Evolutionary conservation across 164 flowering plant genomes (phyloP), one percentile per base, ranked within the genome.

Genomic region (Magnolia officinalis): DNA sequence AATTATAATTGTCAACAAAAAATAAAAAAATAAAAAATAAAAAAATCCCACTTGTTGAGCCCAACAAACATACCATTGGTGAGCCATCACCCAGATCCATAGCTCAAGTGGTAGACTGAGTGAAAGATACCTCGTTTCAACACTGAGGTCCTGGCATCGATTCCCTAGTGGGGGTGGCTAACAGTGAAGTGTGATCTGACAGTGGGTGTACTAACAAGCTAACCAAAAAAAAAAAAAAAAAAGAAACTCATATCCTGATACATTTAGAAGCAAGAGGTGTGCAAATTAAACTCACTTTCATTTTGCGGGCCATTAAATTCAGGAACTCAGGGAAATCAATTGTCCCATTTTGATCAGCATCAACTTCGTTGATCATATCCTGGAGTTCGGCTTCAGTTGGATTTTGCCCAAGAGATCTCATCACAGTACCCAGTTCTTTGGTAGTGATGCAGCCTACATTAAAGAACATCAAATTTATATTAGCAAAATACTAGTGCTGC

Each of bases 321-420:
- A 78, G 65, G 51, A 78, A 78, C 55, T 78, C 80, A 0, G 80
- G 80, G 20, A 78, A 78, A 67, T 78, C 80, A 20, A 78, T 78
- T 37, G 80, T 78, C 18, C 80, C 80, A 67, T 78, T 78, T 23
- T 73, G 76, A 73, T 78, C 80, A n/a, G 80, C 80, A 78, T 78
- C 80, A 21, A 78, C 80, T 66, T 78, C 80, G 31, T 78, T 78
- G 71, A 78, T 78, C 80, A 78, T 78, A 73, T 78, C 80, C 31
- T 72, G 75, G 1, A 78, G 80, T 58, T 78, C 80, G 7, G 80
- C 80, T 49, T 78, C 80, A 20, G 80, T 78, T 13, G 80, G 80
- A 37, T 78, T 78, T 73, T 78, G 80, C n/a, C 80, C 80, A 16
- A 78, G 72, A n/a, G 80, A 78, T 68, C 80, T 78, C 76, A 78